phyloP scores from a whole-genome alignment of 352 stramenopile species.

The Globisporangium viniferum region DNA sequence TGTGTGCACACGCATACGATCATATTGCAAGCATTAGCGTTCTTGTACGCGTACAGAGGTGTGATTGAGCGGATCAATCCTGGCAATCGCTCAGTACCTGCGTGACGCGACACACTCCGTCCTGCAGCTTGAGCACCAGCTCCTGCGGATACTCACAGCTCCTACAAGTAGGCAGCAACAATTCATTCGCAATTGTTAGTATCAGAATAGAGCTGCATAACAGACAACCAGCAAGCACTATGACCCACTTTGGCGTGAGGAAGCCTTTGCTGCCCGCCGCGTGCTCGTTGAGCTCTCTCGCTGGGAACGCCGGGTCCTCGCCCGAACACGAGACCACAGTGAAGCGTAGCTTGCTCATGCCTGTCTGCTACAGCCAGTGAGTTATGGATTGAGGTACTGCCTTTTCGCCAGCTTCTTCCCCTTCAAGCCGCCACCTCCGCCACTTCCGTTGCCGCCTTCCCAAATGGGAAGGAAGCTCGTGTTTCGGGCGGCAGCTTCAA shows the following conservation, averaged over 20 bases:
- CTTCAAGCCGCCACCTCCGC: not conserved
- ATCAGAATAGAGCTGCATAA: not conserved
- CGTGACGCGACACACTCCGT: slow-evolving; percentile 63
- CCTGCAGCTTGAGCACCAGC: slow-evolving; percentile 78
- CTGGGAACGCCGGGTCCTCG: slow-evolving; percentile 85
- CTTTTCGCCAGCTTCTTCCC: not conserved
- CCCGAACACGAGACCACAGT: slow-evolving; percentile 81
- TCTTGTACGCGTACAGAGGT: not conserved
- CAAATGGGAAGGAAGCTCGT: not conserved
- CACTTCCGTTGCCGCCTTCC: not conserved
- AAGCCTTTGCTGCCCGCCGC: slow-evolving; percentile 53
- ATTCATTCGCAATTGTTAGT: not conserved
- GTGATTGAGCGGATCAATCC: not conserved
- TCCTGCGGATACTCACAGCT: slow-evolving; percentile 94
- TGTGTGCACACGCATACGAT: not conserved
- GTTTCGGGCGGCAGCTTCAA: slow-evolving; percentile 3
- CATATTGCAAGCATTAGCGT: not conserved
- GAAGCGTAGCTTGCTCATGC: slow-evolving; percentile 86
- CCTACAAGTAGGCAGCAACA: slow-evolving; percentile 21
- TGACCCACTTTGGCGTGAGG: slow-evolving; percentile 72
- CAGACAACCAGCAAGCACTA: not conserved
- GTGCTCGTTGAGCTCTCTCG: slow-evolving; percentile 83
- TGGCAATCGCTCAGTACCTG: slow-evolving; percentile 37
- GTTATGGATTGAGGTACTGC: not conserved
- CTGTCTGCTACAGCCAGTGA: not conserved